A percentile compares a stretch with the other conserved stretches of the same genome.
Evolutionary conservation across 805 yeast genomes (phyloP).

Genomic region (Metschnikowia similis): DNA sequence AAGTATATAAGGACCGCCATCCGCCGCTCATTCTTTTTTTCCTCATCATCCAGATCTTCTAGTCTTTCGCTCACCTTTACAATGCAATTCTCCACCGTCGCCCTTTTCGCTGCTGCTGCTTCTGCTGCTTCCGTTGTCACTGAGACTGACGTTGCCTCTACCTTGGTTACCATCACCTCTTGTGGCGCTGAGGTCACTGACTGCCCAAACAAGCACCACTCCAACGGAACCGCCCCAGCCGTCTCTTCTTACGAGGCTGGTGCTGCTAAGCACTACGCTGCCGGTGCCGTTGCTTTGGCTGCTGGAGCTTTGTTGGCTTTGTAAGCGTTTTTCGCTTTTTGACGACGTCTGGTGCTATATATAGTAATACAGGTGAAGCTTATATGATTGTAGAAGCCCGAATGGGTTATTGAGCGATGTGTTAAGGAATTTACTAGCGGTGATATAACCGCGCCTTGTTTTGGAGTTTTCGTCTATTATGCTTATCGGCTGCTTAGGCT

Average conservation of each 20-base stretch:
- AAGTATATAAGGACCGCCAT: slow-evolving; percentile 9
- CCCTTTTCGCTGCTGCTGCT: slow-evolving; percentile 32
- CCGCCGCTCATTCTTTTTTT: slow-evolving; percentile 13
- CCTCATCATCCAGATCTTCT: slow-evolving; percentile 20
- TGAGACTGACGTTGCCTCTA: slow-evolving; percentile 19
- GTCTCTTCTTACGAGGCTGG: slow-evolving; percentile 32
- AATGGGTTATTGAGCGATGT: too few species aligned
- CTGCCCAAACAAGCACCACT: slow-evolving; percentile 39
- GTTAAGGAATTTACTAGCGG: too few species aligned
- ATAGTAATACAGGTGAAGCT: slow-evolving; percentile 1
- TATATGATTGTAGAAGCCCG: neutral
- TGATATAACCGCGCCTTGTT: too few species aligned
- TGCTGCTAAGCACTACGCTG: slow-evolving; percentile 34
- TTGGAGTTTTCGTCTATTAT: too few species aligned
- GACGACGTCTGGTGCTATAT: neutral
- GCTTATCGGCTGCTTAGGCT: too few species aligned
- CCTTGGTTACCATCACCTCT: slow-evolving; percentile 45
- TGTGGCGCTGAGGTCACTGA: slow-evolving; percentile 43
- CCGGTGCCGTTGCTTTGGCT: slow-evolving; percentile 46
- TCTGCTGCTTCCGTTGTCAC: slow-evolving; percentile 32
- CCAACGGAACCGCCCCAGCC: slow-evolving; percentile 21
- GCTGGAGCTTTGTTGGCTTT: slow-evolving; percentile 44
- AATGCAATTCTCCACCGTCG: slow-evolving; percentile 47
- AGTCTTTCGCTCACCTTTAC: slow-evolving; percentile 19
- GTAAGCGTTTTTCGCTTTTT: slow-evolving; percentile 14